A percentile compares a stretch with the other conserved stretches of the same genome.
phyloP scores from a whole-genome alignment of 2,329 filamentous ascomycete genomes.

The Aureobasidium mangrovei region DNA sequence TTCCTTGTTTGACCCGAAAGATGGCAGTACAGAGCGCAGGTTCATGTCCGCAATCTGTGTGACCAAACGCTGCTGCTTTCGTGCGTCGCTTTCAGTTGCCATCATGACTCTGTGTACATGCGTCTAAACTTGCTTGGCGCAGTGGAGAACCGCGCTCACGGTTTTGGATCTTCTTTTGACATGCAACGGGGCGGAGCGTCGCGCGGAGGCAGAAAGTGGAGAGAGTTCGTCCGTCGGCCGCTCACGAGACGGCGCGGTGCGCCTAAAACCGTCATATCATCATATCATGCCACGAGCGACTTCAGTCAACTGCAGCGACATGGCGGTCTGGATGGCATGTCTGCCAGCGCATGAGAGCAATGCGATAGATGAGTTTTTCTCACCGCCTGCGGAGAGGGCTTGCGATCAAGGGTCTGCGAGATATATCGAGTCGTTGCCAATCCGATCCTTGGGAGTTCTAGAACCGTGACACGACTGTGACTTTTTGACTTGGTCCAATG shows the following conservation, averaged over 20 bases:
- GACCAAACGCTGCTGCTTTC: slow-evolving; percentile 6
- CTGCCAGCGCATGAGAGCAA: background rate
- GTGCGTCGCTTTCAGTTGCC: background rate
- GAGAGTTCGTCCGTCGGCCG: background rate
- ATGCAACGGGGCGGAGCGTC: slow-evolving; percentile 13
- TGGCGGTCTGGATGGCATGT: background rate
- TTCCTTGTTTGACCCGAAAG: background rate
- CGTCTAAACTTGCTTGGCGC: slow-evolving; percentile 5
- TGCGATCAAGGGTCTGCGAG: background rate
- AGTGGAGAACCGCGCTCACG: slow-evolving; percentile 3
- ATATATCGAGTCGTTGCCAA: background rate
- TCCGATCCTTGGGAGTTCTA: background rate
- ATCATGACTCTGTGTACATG: background rate
- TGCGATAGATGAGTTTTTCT: background rate
- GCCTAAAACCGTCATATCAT: background rate
- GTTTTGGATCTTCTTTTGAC: slow-evolving; percentile 6
- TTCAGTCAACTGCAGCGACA: background rate
- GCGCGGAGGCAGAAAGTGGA: slow-evolving; percentile 8
- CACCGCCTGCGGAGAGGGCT: background rate
- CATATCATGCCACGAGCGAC: background rate
- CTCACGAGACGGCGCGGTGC: background rate
- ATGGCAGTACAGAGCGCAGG: background rate
- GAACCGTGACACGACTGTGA: slow-evolving; percentile 1
- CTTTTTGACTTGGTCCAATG: background rate
- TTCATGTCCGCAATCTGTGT: slow-evolving; percentile 3